Evolutionary conservation across 768 basidiomycete species (phyloP).

Genomic region (Podaxis rugospora): DNA sequence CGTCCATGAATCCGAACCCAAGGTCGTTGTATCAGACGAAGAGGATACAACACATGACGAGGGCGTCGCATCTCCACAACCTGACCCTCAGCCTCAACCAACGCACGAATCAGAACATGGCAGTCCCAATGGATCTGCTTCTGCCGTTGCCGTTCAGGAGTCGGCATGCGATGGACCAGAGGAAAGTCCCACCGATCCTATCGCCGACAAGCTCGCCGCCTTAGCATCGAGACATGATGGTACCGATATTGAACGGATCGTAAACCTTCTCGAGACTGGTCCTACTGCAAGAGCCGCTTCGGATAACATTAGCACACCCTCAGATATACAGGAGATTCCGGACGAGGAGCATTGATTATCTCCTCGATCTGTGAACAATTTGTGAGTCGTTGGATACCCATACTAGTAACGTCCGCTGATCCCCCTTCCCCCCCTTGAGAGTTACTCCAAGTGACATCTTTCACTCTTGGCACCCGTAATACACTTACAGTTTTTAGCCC

Average conservation of each 20-base stretch:
- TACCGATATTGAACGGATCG: conserved; percentile 58
- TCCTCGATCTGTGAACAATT: not conserved
- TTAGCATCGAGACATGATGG: conserved; percentile 16
- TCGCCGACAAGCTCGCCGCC: not conserved
- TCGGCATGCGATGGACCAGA: conserved; percentile 4
- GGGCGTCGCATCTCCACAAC: not conserved
- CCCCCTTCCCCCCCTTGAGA: too few species aligned
- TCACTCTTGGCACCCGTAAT: not conserved
- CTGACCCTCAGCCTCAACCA: conserved; percentile 3
- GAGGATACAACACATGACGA: not conserved
- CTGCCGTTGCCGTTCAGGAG: not conserved
- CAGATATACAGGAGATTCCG: conserved; percentile 51
- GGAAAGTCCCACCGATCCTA: conserved; percentile 3
- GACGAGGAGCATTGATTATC: conserved; percentile 29
- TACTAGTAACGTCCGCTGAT: not conserved
- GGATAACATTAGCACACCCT: conserved; percentile 46
- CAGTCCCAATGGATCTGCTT: conserved; percentile 3
- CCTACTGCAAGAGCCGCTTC: conserved; percentile 34
- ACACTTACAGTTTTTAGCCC: not conserved
- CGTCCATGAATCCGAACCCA: not conserved
- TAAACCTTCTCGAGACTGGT: conserved; percentile 56
- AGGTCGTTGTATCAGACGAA: conserved; percentile 1
- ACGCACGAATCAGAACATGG: conserved; percentile 2
- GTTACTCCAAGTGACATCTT: not conserved
- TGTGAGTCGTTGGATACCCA: not conserved